Conservation (phyloP, 306 rosid species). For the Hippophae tibetana region DNA sequence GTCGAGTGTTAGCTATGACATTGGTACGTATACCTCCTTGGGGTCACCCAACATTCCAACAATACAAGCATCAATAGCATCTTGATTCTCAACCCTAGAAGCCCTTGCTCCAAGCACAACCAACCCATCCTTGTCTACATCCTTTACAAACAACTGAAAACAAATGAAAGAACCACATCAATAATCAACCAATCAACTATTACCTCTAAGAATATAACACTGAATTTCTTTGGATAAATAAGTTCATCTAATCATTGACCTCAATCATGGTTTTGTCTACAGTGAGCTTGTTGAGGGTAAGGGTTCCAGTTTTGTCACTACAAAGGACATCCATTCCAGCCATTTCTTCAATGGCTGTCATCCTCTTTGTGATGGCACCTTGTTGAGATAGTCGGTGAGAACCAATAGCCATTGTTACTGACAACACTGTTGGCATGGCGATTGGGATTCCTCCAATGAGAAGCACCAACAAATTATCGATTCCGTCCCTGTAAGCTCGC, state of each 20-base stretch:
- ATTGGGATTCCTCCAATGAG: conserved; percentile 94
- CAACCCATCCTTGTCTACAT: conserved; percentile 45
- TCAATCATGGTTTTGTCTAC: conserved; percentile 70
- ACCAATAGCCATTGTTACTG: conserved; percentile 97
- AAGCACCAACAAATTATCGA: conserved; percentile 80
- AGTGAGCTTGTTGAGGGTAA: conserved; percentile 77
- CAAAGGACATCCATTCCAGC: conserved; percentile 96
- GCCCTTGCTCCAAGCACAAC: conserved; percentile 76
- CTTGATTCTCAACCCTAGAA: conserved; percentile 84
- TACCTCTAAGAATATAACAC: not conserved
- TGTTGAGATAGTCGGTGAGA: conserved; percentile 73
- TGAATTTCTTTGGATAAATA: not conserved
- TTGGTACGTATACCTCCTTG: conserved; percentile 44
- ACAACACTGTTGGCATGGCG: conserved; percentile 92
- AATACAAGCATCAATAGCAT: conserved; percentile 89
- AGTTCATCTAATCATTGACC: conserved; percentile 21
- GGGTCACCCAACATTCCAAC: conserved; percentile 96
- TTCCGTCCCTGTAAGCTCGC: conserved; percentile 61
- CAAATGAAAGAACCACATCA: not conserved
- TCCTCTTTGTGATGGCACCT: conserved; percentile 94
- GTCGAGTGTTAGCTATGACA: not conserved
- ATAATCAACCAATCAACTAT: not conserved
- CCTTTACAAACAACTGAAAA: conserved; percentile 49
- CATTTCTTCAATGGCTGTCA: conserved; percentile 96
- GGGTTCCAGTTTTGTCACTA: conserved; percentile 89